phyloP scores from a whole-genome alignment of 768 basidiomycete genomes.

The Suillus alpinus region DNA sequence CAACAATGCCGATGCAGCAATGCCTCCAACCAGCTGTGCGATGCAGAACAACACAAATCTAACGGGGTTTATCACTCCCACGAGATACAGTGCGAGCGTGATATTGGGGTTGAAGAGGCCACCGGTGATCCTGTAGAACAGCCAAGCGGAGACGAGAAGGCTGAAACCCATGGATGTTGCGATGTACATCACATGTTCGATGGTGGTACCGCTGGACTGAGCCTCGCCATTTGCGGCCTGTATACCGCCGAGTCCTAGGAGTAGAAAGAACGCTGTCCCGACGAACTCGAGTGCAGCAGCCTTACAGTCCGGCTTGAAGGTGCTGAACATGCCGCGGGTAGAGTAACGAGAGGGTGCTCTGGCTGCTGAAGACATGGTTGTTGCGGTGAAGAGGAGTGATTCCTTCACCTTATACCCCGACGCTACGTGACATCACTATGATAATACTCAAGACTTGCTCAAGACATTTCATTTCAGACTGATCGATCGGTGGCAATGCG shows the following conservation, averaged over 20 bases:
- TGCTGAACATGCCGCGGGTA: conserved; percentile 18
- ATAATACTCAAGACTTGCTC: background rate
- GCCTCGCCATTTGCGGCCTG: conserved; percentile 49
- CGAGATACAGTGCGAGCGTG: conserved; percentile 55
- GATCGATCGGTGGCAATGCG: background rate
- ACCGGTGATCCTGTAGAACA: conserved; percentile 64
- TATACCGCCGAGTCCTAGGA: conserved; percentile 63
- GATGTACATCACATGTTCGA: conserved; percentile 52
- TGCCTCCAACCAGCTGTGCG: conserved; percentile 60
- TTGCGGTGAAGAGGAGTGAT: background rate
- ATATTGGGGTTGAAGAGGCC: conserved; percentile 68
- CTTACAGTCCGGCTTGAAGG: conserved; percentile 37
- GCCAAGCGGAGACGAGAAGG: conserved; percentile 62
- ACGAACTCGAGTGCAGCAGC: conserved; percentile 58
- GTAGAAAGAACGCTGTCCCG: conserved; percentile 60
- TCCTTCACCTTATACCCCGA: background rate
- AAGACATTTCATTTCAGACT: background rate
- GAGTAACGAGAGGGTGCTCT: conserved; percentile 9
- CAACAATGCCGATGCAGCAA: conserved; percentile 56
- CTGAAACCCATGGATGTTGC: conserved; percentile 60
- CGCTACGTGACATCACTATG: background rate
- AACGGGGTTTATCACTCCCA: conserved; percentile 51
- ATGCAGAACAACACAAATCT: conserved; percentile 58
- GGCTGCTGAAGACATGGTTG: background rate
- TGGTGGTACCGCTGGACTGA: conserved; percentile 26